Evolutionary conservation across 805 yeast species (phyloP).

Genomic region (Spathaspora sp.): DNA sequence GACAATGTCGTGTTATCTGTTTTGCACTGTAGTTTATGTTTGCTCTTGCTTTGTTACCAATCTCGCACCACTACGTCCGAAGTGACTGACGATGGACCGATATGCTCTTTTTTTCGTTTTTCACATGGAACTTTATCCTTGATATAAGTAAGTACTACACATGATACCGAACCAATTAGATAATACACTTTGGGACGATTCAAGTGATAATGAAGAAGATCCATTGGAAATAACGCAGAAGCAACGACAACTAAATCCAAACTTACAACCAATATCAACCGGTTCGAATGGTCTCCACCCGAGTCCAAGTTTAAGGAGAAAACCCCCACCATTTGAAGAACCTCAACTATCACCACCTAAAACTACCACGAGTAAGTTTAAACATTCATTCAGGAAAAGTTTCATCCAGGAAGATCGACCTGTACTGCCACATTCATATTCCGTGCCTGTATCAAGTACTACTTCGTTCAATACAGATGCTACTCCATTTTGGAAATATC

Average conservation of each 20-base stretch:
- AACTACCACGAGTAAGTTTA: background rate
- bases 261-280: background rate
- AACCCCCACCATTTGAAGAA: background rate
- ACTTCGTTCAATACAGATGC: background rate
- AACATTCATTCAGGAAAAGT: background rate
- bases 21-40: too few relatives aligned
- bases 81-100: too few relatives aligned
- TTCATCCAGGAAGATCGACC: background rate
- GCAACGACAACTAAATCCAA: background rate
- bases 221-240: background rate
- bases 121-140: background rate
- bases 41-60: too few relatives aligned
- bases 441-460: background rate
- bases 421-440: background rate
- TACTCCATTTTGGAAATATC: conserved; percentile 58
- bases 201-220: background rate
- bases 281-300: background rate
- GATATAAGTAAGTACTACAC: background rate
- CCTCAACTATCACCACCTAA: background rate
- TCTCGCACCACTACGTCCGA: too few relatives aligned
- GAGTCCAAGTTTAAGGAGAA: background rate
- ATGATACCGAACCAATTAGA: background rate
- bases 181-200: background rate
- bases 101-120: too few relatives aligned
- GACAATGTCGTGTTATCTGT: too few relatives aligned